Conservation (phyloP, 2,329 filamentous ascomycete species). For the Gnomoniopsis smithogilvyi region DNA sequence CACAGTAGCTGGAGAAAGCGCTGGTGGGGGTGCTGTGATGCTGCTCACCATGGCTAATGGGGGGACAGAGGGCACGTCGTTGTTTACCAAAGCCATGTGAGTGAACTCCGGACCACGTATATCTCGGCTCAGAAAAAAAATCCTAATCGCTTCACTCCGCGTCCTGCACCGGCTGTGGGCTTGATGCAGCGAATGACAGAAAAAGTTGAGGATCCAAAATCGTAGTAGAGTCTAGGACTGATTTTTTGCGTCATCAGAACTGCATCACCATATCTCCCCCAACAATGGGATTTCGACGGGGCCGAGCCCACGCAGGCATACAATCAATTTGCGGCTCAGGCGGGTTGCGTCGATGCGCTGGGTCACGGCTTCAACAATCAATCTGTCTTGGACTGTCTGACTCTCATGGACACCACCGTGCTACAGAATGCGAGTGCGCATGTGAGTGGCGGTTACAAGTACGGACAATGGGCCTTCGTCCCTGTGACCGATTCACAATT, state of each 20-base stretch:
- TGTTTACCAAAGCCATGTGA: constrained; percentile 9
- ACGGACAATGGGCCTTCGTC: constrained; percentile 29
- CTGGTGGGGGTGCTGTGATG: constrained; percentile 35
- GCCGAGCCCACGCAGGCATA: constrained; percentile 5
- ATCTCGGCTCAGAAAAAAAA: background rate
- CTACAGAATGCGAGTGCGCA: constrained; percentile 25
- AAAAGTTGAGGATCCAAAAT: background rate
- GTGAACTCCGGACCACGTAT: background rate
- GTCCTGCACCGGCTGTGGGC: background rate
- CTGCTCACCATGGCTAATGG: constrained; percentile 1
- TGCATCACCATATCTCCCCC: constrained; percentile 11
- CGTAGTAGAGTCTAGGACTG: background rate
- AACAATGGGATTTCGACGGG: constrained; percentile 5
- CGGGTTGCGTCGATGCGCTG: background rate
- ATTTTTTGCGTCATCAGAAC: background rate
- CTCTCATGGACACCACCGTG: constrained; percentile 26
- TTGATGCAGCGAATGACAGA: background rate
- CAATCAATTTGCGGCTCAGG: constrained; percentile 1
- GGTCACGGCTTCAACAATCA: background rate
- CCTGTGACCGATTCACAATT: constrained; percentile 33
- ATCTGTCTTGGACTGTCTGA: constrained; percentile 22
- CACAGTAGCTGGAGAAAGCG: constrained; percentile 62
- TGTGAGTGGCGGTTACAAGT: constrained; percentile 19
- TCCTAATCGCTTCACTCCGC: background rate
- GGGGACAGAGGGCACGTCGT: constrained; percentile 8